Base-by-base conservation (phyloP, 2,329 filamentous ascomycete species). In the Aspergillus sp. region DNA sequence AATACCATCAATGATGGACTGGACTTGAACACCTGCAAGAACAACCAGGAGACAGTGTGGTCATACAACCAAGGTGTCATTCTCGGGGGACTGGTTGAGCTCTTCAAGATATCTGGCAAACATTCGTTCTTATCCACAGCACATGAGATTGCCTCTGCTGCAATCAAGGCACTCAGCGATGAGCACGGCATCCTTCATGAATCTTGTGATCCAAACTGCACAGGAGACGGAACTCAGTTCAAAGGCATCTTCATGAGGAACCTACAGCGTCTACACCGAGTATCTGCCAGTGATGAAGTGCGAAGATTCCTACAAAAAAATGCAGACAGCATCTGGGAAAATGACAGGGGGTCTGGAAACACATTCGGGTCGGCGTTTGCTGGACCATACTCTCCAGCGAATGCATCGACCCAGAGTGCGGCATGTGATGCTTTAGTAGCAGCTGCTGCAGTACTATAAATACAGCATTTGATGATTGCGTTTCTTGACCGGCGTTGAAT, bases 181-280 rank as follows among this genome's bases (percentile, higher is more conserved):
- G 51, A 66, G 0, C 67, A 76, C 48, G 76, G 77, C 10, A 73
- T 85, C 22, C 68, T 86, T 1, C 76, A 75, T 52, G 82, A 85
- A 53, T 57, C 65, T 19, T 84, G 82, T 57, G 82, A 85, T 59
- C 75, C 78, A 1, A 64, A 73, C 53, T 81, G 76, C 49, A 75
- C 73, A 10, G 80, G 58, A 3, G 59, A 85, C 53, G 79, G 76
- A 1, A 76, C 81, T 32, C 83, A 88, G 62, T 90, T 90, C 78
- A 90, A 90, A 69, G 87, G 87, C 3, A 76, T 89, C 33, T 88
- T 89, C 57, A 76, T 82, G 14, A 79, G 85, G 17, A 88, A 88
- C 62, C 71, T 90, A 17, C 76, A 78, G 32, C 79, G 81, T 50
- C 68, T 90, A 32, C 75, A 86, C 3, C 16, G 22, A 10, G 40